These are phyloP conservation scores for Coniella vitis DNA, from an alignment of 2,329 filamentous ascomycete species.

Conservation along the genomic window DNA sequence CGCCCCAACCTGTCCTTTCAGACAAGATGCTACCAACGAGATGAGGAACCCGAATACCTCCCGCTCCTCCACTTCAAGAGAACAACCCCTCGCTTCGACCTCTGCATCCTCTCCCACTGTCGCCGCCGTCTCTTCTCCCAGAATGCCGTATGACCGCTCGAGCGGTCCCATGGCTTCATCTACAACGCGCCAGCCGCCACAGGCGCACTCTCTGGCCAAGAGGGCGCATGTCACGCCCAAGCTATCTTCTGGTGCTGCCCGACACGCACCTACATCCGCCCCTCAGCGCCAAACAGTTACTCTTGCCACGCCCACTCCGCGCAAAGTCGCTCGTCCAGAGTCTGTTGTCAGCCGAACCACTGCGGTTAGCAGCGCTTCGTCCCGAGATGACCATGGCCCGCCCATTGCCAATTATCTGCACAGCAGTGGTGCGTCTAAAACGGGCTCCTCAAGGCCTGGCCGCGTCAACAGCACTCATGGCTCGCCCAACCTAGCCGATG, in stretches of 20 bases:
- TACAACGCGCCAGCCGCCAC: slow-evolving; percentile 40
- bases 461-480: slow-evolving; percentile 62
- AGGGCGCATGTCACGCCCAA: slow-evolving; percentile 48
- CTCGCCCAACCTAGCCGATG: slow-evolving; percentile 49
- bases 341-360: slow-evolving; percentile 12
- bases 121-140: slow-evolving; percentile 8
- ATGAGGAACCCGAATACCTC: slow-evolving; percentile 20
- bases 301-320: slow-evolving; percentile 35
- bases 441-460: slow-evolving; percentile 59
- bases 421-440: slow-evolving; percentile 71
- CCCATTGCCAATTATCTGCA: slow-evolving; percentile 50
- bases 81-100: slow-evolving; percentile 1
- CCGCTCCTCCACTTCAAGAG: slow-evolving; percentile 14
- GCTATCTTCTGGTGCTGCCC: slow-evolving; percentile 37
- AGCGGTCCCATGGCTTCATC: slow-evolving; percentile 37
- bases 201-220: slow-evolving; percentile 63
- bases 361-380: slow-evolving; percentile 22
- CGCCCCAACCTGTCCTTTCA: background rate
- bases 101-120: background rate
- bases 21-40: slow-evolving; percentile 21
- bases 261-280: slow-evolving; percentile 1
- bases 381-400: slow-evolving; percentile 44
- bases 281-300: slow-evolving; percentile 25
- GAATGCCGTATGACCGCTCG: slow-evolving; percentile 14
- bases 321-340: slow-evolving; percentile 25